A percentile compares a stretch with the other conserved stretches of the same genome.
phyloP scores from a whole-genome alignment of 2,329 filamentous ascomycete genomes.

The Pyrenophora teres region DNA sequence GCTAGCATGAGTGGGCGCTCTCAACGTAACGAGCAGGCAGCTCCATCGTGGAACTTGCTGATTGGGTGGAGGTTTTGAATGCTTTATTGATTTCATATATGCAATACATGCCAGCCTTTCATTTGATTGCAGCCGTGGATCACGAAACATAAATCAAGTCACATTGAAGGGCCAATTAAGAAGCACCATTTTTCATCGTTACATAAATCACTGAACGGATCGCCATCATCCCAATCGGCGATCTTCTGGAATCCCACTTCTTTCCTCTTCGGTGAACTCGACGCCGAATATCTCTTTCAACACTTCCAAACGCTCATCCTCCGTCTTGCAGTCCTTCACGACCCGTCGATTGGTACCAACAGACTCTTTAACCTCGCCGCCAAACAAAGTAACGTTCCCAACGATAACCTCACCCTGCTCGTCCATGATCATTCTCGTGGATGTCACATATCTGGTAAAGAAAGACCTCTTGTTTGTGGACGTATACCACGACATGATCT shows the following conservation, averaged over 20 bases:
- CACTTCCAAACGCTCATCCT: neutral
- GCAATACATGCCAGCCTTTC: too few relatives aligned
- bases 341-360: neutral
- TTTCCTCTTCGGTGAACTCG: neutral
- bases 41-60: too few relatives aligned
- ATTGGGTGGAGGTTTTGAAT: too few relatives aligned
- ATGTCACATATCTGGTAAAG: slow-evolving; percentile 23
- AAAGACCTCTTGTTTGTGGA: slow-evolving; percentile 21
- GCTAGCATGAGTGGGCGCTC: too few relatives aligned
- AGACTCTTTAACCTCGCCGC: neutral
- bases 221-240: neutral
- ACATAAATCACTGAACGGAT: too few relatives aligned
- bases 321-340: neutral
- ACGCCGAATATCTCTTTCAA: neutral
- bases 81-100: too few relatives aligned
- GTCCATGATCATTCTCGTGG: slow-evolving; percentile 19
- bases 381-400: neutral
- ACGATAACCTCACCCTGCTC: slow-evolving; percentile 9
- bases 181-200: too few relatives aligned
- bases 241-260: neutral
- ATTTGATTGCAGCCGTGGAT: too few relatives aligned
- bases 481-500: slow-evolving; percentile 31
- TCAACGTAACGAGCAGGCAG: too few relatives aligned
- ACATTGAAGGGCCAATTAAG: too few relatives aligned
- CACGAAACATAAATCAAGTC: too few relatives aligned